phyloP scores from a whole-genome alignment of 2,329 filamentous ascomycete genomes.

The Celoporthe dispersa region DNA sequence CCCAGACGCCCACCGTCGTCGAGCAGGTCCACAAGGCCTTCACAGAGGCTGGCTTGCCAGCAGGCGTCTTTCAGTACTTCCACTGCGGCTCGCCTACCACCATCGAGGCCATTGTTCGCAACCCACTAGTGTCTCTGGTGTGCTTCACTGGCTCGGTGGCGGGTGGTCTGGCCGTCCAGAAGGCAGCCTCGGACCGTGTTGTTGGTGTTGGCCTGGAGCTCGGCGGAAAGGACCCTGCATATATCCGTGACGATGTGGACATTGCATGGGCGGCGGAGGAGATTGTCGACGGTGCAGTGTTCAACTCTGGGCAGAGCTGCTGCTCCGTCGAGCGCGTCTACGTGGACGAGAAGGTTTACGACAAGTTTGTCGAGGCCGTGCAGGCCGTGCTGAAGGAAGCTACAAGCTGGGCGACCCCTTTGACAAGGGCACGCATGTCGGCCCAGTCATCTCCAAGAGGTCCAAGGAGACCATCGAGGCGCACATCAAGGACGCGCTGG shows the following conservation, averaged over 20 bases:
- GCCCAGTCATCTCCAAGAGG: slow-evolving; percentile 83
- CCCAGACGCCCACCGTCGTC: slow-evolving; percentile 89
- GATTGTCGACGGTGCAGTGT: slow-evolving; percentile 93
- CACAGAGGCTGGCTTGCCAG: slow-evolving; percentile 76
- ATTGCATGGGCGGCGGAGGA: slow-evolving; percentile 89
- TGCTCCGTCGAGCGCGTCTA: slow-evolving; percentile 93
- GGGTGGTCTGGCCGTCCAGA: slow-evolving; percentile 83
- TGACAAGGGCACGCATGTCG: slow-evolving; percentile 78
- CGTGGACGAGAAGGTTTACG: slow-evolving; percentile 83
- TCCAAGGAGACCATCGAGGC: slow-evolving; percentile 76
- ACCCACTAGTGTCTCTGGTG: slow-evolving; percentile 77
- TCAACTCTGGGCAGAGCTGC: slow-evolving; percentile 98
- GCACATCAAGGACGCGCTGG: slow-evolving; percentile 81
- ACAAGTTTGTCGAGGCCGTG: slow-evolving; percentile 77
- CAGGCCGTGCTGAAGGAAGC: slow-evolving; percentile 77
- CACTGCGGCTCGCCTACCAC: slow-evolving; percentile 80
- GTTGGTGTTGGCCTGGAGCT: slow-evolving; percentile 89
- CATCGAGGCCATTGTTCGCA: slow-evolving; percentile 78
- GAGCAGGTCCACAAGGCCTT: slow-evolving; percentile 84
- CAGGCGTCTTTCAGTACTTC: slow-evolving; percentile 88
- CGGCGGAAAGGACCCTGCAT: slow-evolving; percentile 93
- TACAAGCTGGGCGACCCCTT: slow-evolving; percentile 91
- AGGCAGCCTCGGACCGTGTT: slow-evolving; percentile 80
- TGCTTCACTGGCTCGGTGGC: slow-evolving; percentile 95
- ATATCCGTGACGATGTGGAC: slow-evolving; percentile 84